Evolutionary conservation across 2,329 filamentous ascomycete species (phyloP), one percentile per base, ranked within the genome.

Genomic region (Aphanocladium album): DNA sequence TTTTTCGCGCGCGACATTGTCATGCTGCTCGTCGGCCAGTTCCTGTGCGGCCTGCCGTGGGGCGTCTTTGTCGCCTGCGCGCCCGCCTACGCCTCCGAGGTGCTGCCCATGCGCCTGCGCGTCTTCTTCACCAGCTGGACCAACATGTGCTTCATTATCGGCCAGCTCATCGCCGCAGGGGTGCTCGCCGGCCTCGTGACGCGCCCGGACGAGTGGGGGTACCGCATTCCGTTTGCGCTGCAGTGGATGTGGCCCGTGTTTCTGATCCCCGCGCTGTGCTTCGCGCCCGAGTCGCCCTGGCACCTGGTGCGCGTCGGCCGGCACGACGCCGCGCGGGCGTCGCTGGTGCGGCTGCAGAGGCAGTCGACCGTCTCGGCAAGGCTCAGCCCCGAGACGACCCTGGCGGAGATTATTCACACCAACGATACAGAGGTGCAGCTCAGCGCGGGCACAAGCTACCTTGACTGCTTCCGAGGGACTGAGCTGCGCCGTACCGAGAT

Each of bases 391-490:
- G 63, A 63, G 5, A 53, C 27, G 46, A 72, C 72, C 1, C 60
- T 80, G 17, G 73, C 76, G 6, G 72, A 78, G 72, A 78, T 80
- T 67, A 65, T 72, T 5, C 72, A 78, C 54, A 81, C 78, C 1
- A 67, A 68, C 23, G 60, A 63, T 1, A 61, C 64, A 6, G 67
- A 70, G 43, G 61, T 73, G 54, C 62, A 66, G 21, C 62, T 72
- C 49, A 69, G 68, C 3, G 64, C 66, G 1, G 74, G 75, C 1
- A 71, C 71, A 0, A 69, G 67, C 5, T 79, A 79, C 60, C 55
- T 67, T 5, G 79, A 83, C 63, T 80, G 77, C 60, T 83, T 83
- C 71, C 71, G 70, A 9, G 79, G 80, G 7, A 72, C 73, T 8
- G 76, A 83, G 61, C 71, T 75, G 1, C 73, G 77, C 7, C 73